Percentiles rank a stretch among this genome's conserved stretches.
Evolutionary conservation across 306 rosid species (phyloP).

Genomic region (Lathyrus tuberosus): DNA sequence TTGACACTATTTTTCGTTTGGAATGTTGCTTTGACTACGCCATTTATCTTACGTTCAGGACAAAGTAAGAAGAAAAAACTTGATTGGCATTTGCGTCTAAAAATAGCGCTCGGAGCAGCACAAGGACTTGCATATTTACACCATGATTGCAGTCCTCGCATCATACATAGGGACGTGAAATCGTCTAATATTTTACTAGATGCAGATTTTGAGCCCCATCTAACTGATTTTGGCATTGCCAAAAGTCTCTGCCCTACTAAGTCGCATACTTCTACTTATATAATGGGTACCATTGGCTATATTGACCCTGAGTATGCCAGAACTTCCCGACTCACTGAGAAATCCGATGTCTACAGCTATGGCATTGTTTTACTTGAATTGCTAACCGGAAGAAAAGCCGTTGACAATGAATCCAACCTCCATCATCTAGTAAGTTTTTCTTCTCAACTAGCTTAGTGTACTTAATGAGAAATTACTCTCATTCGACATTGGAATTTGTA

Average conservation of each 20-base stretch:
- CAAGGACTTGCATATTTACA: slow-evolving; percentile 93
- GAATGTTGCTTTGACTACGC: background rate
- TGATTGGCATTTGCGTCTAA: slow-evolving; percentile 79
- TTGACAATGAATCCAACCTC: slow-evolving; percentile 86
- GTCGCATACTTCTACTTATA: slow-evolving; percentile 79
- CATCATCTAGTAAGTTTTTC: slow-evolving; percentile 71
- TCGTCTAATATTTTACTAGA: slow-evolving; percentile 91
- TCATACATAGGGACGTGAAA: slow-evolving; percentile 93
- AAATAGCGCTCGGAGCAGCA: slow-evolving; percentile 89
- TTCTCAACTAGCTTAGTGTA: background rate
- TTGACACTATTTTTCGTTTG: background rate
- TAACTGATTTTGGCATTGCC: slow-evolving; percentile 95
- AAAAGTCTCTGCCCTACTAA: slow-evolving; percentile 77
- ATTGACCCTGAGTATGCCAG: slow-evolving; percentile 97
- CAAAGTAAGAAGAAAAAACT: slow-evolving; percentile 72
- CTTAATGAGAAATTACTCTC: no score
- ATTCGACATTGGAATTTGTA: no score
- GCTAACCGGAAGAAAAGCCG: slow-evolving; percentile 93
- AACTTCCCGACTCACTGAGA: slow-evolving; percentile 92
- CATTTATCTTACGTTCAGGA: slow-evolving; percentile 46
- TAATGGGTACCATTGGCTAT: slow-evolving; percentile 96
- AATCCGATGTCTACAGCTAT: slow-evolving; percentile 91
- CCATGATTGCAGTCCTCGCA: slow-evolving; percentile 91
- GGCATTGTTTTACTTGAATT: slow-evolving; percentile 92
- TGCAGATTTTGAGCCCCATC: slow-evolving; percentile 83